Evolutionary conservation across 495 filamentous ascomycete genomes (phyloP), one percentile per base, ranked within the genome.

Genomic region (Hypoxylon rickii): DNA sequence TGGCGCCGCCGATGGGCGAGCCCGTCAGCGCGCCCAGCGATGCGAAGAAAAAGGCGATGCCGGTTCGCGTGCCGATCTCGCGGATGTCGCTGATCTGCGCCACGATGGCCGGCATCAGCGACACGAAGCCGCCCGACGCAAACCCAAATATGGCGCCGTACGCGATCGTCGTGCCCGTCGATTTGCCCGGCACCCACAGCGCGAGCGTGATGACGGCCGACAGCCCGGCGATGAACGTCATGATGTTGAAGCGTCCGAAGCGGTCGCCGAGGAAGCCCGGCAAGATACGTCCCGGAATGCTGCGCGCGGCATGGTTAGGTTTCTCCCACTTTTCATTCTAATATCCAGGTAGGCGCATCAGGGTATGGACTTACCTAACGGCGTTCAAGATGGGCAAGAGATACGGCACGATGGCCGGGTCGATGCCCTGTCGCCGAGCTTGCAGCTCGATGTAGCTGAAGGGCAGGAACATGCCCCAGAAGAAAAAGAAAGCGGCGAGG

Each of bases 141-240:
- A 89, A 86, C 10, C 86, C 86, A 56, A 83, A 89, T 0, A 87
- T 62, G 1, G 75, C 75, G 0, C 81, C 76, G 66, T 86, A 87
- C 11, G 80, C 64, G 52, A 89, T 86, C 34, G 78, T 75, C 3
- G 74, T 79, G 37, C 81, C 82, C 18, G 71, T 66, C 7, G 71
- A 74, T 0, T 78, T 73, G 3, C 52, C 57, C 7, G 84, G 83
- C 5, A 88, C 71, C 82, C 85, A 87, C 3, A 89, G 72, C 5
- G 79, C 83, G 3, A 89, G 73, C 11, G 81, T 76, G 15, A 86
- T 68, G 38, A 88, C 78, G 16, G 72, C 78, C 3, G 79, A 76
- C 51, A 81, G 63, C 51, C 70, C 71, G 3, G 76, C 75, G 57
- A 80, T 81, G 39, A 81, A 34, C 17, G 85, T 76, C 42, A 63